Percentiles rank a stretch among this genome's conserved stretches.
These are phyloP conservation scores for Fusarium luffae DNA, from an alignment of 2,329 filamentous ascomycete species.

Conservation along the genomic window DNA sequence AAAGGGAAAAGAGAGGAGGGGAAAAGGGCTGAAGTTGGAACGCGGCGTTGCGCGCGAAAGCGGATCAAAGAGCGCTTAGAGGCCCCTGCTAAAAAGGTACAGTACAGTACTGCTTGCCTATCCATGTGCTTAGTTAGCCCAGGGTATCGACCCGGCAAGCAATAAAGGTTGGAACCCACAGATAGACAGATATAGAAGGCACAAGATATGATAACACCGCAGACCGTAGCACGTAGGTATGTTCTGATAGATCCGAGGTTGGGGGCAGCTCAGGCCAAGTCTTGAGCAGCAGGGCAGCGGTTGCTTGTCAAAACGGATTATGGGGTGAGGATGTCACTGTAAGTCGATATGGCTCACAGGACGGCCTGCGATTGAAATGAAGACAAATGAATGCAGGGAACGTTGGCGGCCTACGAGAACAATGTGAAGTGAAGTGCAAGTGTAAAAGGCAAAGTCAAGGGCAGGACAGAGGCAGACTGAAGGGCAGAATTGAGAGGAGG, in stretches of 20 bases:
- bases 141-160: conserved; percentile 25
- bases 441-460: background rate
- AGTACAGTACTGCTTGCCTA: conserved; percentile 6
- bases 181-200: conserved; percentile 15
- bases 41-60: conserved; percentile 43
- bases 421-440: background rate
- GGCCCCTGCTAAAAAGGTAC: conserved; percentile 39
- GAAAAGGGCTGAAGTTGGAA: conserved; percentile 43
- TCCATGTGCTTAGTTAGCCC: conserved; percentile 21
- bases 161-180: conserved; percentile 26
- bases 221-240: conserved; percentile 35
- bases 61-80: conserved; percentile 44
- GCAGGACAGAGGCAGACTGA: conserved; percentile 34
- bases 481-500: conserved; percentile 28
- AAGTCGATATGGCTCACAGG: conserved; percentile 32
- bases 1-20: conserved; percentile 40
- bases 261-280: background rate
- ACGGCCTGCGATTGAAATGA: conserved; percentile 31
- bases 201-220: conserved; percentile 12
- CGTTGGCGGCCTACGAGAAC: conserved; percentile 24
- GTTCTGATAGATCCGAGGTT: conserved; percentile 8
- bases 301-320: background rate
- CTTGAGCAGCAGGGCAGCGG: conserved; percentile 2
- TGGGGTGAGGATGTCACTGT: conserved; percentile 16
- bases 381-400: conserved; percentile 9